These are phyloP conservation scores for Domatiomyces catenatus DNA, from an alignment of 2,329 filamentous ascomycete genomes.

Conservation along the genomic window DNA sequence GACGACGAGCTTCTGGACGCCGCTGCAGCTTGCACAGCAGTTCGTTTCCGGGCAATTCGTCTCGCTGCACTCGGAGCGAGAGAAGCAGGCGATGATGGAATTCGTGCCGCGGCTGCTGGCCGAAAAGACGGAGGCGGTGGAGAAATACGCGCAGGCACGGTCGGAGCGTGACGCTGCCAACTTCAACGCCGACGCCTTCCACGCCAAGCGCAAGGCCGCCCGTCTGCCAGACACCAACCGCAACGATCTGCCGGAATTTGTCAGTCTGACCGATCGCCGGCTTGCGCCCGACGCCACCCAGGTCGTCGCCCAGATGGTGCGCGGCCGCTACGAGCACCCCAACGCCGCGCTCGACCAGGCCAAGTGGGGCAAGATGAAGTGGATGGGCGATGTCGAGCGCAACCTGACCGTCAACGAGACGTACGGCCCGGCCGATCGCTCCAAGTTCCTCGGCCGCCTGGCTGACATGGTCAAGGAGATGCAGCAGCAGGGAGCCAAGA, in stretches of 20 bases:
- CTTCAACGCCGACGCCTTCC: background rate
- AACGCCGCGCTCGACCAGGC: slow-evolving; percentile 11
- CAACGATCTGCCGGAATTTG: background rate
- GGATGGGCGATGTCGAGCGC: slow-evolving; percentile 13
- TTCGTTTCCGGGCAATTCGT: slow-evolving; percentile 15
- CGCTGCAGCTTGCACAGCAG: slow-evolving; percentile 14
- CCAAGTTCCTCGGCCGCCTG: background rate
- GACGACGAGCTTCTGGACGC: slow-evolving; percentile 15
- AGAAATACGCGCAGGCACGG: slow-evolving; percentile 1
- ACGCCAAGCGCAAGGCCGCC: slow-evolving; percentile 5
- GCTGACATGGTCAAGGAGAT: background rate
- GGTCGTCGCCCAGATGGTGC: background rate
- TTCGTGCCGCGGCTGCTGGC: slow-evolving; percentile 11
- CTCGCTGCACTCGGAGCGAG: slow-evolving; percentile 15
- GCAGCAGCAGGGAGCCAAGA: background rate
- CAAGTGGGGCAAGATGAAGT: slow-evolving; percentile 14
- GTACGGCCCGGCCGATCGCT: slow-evolving; percentile 1
- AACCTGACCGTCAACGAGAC: slow-evolving; percentile 16
- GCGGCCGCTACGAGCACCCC: slow-evolving; percentile 2
- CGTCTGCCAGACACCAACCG: slow-evolving; percentile 7
- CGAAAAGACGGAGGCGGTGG: slow-evolving; percentile 9
- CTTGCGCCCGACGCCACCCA: background rate
- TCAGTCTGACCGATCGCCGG: background rate
- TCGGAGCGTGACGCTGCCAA: background rate
- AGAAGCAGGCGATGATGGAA: slow-evolving; percentile 13